Base-by-base conservation (phyloP, 83 land plant genomes). In the Larix sibirica region DNA sequence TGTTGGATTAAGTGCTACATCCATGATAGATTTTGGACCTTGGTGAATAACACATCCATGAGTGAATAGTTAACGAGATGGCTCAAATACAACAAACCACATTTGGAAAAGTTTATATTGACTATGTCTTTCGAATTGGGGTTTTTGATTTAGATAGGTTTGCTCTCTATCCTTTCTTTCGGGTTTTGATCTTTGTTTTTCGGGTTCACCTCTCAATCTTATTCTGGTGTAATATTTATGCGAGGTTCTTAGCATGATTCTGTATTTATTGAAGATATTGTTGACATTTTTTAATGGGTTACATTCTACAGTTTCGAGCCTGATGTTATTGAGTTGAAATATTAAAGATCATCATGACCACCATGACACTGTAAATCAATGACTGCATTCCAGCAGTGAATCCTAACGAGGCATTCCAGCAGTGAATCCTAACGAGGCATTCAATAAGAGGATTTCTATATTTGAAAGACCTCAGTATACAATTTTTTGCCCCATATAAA, bases 71-170 rank as follows among this genome's bases (percentile, higher is more conserved):
- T 33, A 97, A 97, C 86, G 91, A 79, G 13, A 87, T 97, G 85
- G 99, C 99, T 24, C 94, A 88, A 79, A 89, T 95, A 28, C 89
- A 92, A 83, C 75, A 54, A 26, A 89, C 98, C 14, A 88, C 94
- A 77, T 92, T 62, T 83, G 99, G 98, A 23, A 88, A 79, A 56
- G 96, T 97, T 79, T 96, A 95, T 79, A 88, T 97, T 87, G 99
- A 97, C 79, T 95, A 91, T 85, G 98, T 95, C 67, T 87, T 97
- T 28, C 98, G 98, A 76, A 84, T 97, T 50, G 99, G 99, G 66
- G 99, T 98, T 61, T 97, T 92, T 85, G 99, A 97, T 85, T 88
- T 94, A 33, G 99, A 94, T 40, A 97, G 94, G 99, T 97, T 23
- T 47, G 66, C 18, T 73, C 26, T 26, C 62, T 68, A 77, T 10